Conservation (phyloP, 176 grass and related monocot genomes). For the Ampelocalamus luodianensis region DNA sequence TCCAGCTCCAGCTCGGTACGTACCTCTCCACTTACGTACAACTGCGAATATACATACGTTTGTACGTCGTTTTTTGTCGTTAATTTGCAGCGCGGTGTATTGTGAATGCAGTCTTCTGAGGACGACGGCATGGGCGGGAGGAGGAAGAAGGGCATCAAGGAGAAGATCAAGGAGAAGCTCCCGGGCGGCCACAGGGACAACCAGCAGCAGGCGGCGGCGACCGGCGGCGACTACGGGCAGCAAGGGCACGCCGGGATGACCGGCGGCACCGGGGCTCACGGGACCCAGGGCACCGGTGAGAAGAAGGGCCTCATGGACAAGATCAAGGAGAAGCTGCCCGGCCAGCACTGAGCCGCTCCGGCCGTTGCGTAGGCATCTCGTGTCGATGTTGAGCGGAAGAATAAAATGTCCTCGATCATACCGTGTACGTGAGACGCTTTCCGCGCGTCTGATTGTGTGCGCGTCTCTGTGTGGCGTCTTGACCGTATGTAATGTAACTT, state of each 20-base stretch:
- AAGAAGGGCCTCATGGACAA: slow-evolving; percentile 77
- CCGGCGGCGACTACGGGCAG: slow-evolving; percentile 9
- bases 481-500: no score
- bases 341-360: slow-evolving; percentile 42
- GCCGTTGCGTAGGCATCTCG: no score
- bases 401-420: no score
- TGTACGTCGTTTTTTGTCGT: no score
- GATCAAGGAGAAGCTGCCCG: slow-evolving; percentile 84
- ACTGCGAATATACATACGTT: no score
- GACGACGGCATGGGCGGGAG: slow-evolving; percentile 61
- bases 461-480: no score
- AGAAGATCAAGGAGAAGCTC: slow-evolving; percentile 76
- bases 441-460: no score
- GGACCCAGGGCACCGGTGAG: slow-evolving; percentile 33
- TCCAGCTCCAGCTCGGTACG: slow-evolving; percentile 67
- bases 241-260: slow-evolving; percentile 4
- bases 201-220: neutral
- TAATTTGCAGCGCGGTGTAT: neutral
- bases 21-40: no score
- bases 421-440: no score
- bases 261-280: slow-evolving; percentile 6
- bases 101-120: slow-evolving; percentile 39
- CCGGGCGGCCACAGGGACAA: slow-evolving; percentile 41
- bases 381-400: no score
- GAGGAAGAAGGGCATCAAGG: slow-evolving; percentile 73